Conservation (phyloP, 495 filamentous ascomycete species). For the Penicillium chermesinum region DNA sequence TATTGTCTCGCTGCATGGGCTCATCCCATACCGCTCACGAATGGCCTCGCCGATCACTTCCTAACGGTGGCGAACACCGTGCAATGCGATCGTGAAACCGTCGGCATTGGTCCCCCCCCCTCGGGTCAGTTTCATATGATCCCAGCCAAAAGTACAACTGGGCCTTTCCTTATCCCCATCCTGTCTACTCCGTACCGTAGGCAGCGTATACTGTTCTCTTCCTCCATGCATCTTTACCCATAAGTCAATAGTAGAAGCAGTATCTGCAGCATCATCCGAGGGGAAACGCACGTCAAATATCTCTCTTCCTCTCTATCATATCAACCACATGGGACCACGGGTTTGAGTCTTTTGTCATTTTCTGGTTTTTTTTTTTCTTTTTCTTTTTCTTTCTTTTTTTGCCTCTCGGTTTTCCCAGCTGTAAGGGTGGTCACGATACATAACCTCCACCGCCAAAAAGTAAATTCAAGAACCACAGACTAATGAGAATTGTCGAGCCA, state of each 20-base stretch:
- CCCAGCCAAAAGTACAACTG: conserved; percentile 15
- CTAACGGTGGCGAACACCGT: conserved; percentile 20
- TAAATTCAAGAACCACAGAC: not conserved
- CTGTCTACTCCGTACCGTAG: no score
- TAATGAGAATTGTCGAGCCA: conserved; percentile 1
- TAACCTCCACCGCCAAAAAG: not conserved
- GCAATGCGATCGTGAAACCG: conserved; percentile 23
- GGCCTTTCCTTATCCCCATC: not conserved
- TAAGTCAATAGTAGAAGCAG: no score
- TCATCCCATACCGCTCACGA: conserved; percentile 14
- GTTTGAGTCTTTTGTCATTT: not conserved
- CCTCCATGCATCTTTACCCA: no score
- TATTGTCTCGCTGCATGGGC: not conserved
- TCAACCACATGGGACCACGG: not conserved
- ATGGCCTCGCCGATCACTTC: conserved; percentile 19
- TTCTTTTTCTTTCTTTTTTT: not conserved
- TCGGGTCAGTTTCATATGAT: conserved; percentile 25
- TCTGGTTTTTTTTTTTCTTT: not conserved
- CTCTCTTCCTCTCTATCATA: not conserved
- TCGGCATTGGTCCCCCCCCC: conserved; percentile 18
- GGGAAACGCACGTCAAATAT: no score
- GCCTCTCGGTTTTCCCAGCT: not conserved
- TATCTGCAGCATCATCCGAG: no score
- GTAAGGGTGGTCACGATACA: not conserved
- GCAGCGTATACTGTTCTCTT: not conserved